Evolutionary conservation across 2,329 filamentous ascomycete species (phyloP).

Genomic region (Penicillium sclerotiorum): DNA sequence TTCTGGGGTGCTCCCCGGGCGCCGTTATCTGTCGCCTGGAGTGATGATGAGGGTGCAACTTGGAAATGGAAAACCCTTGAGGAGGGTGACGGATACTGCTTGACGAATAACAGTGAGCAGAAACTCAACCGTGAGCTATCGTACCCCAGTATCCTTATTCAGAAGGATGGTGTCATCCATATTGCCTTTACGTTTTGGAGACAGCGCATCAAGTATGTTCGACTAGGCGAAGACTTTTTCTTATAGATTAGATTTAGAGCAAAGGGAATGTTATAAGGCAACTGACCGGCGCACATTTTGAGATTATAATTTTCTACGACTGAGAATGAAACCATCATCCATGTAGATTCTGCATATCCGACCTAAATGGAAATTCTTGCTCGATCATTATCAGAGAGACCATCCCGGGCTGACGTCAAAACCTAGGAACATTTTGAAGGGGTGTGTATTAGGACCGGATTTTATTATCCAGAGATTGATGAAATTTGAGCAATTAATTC

Average conservation of each 20-base stretch:
- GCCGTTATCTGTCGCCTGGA: slow-evolving; percentile 27
- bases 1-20: slow-evolving; percentile 49
- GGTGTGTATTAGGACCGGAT: no score
- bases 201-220: slow-evolving; percentile 47
- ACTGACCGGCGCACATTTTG: no score
- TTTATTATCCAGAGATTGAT: no score
- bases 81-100: slow-evolving; percentile 50
- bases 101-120: slow-evolving; percentile 49
- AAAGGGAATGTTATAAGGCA: background rate
- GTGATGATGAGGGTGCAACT: slow-evolving; percentile 39
- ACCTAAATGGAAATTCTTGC: no score
- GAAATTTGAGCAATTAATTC: no score
- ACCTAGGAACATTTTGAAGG: no score
- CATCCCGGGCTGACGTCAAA: no score
- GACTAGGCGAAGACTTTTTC: slow-evolving; percentile 24
- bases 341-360: no score
- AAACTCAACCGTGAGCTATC: slow-evolving; percentile 49
- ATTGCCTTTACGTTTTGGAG: slow-evolving; percentile 49
- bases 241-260: background rate
- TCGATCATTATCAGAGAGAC: no score
- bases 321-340: no score
- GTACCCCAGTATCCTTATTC: slow-evolving; percentile 47
- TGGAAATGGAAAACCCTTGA: slow-evolving; percentile 46
- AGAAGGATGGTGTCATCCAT: slow-evolving; percentile 31
- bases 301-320: no score